Conservation (phyloP, 306 rosid species). For the Sicyos baderoa region DNA sequence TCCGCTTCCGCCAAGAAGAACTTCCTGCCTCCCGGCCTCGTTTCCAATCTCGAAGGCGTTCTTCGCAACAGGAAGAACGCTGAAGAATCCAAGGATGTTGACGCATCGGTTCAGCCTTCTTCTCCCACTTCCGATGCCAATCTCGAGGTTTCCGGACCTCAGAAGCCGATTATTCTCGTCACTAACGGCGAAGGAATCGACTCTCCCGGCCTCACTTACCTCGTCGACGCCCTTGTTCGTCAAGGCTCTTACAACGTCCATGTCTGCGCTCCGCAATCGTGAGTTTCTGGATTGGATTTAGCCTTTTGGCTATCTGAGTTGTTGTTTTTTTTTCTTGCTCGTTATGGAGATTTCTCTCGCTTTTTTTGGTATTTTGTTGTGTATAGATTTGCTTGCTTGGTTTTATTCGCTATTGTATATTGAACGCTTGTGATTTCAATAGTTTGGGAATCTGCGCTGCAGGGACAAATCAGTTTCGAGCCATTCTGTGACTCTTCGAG, state of each 20-base stretch:
- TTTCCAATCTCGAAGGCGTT: conserved; percentile 76
- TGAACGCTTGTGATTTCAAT: conserved; percentile 30
- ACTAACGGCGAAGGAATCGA: conserved; percentile 75
- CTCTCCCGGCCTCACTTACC: conserved; percentile 64
- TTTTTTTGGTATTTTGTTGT: conserved; percentile 11
- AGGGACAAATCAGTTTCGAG: conserved; percentile 92
- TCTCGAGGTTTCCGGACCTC: conserved; percentile 26
- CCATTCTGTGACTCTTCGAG: conserved; percentile 73
- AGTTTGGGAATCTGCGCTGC: conserved; percentile 34
- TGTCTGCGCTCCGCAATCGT: conserved; percentile 98
- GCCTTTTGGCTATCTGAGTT: neutral
- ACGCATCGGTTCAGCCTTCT: conserved; percentile 30
- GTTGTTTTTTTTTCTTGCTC: neutral
- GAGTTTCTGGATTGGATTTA: conserved; percentile 26
- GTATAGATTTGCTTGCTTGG: conserved; percentile 11
- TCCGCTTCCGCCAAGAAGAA: conserved; percentile 38
- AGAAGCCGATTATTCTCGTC: conserved; percentile 59
- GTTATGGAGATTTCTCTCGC: neutral
- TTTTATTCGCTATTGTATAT: conserved; percentile 21
- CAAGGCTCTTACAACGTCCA: conserved; percentile 72
- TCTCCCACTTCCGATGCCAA: conserved; percentile 35
- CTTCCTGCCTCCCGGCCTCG: conserved; percentile 80
- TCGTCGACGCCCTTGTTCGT: conserved; percentile 68
- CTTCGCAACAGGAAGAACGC: conserved; percentile 42
- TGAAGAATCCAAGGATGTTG: conserved; percentile 33